phyloP scores from a whole-genome alignment of 805 yeast genomes.

The Candida corydali region DNA sequence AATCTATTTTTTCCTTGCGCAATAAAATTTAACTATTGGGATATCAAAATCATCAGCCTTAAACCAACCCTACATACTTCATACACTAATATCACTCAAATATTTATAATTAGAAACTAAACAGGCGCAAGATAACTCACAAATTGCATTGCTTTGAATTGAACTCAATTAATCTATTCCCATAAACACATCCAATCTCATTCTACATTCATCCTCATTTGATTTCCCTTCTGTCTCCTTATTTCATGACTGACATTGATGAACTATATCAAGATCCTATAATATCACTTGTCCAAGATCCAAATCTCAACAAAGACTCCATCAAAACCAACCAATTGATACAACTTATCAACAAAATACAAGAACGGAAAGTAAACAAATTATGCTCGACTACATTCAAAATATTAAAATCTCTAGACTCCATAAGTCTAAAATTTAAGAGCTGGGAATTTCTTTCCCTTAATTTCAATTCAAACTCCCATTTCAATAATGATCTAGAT shows the following conservation, averaged over 20 bases:
- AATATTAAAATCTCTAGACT: constrained; percentile 48
- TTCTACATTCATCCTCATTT: neutral
- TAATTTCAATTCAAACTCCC: constrained; percentile 43
- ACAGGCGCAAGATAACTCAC: too few species aligned
- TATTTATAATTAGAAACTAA: too few species aligned
- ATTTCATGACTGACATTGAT: constrained; percentile 16
- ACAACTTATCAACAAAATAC: constrained; percentile 35
- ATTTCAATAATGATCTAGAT: constrained; percentile 22
- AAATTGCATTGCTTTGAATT: too few species aligned
- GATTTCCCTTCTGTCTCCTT: too few species aligned
- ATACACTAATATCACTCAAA: too few species aligned
- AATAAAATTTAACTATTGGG: too few species aligned
- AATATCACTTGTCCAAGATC: constrained; percentile 44
- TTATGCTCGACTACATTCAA: constrained; percentile 46
- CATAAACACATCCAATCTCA: too few species aligned
- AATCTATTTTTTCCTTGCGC: neutral
- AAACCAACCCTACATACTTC: too few species aligned
- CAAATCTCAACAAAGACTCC: constrained; percentile 41
- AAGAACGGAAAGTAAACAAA: constrained; percentile 42
- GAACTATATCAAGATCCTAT: constrained; percentile 45
- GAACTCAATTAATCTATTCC: too few species aligned
- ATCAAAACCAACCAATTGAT: constrained; percentile 37
- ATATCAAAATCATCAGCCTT: too few species aligned
- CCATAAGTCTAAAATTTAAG: constrained; percentile 41
- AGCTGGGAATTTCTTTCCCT: constrained; percentile 56